Conservation (phyloP, 139 green algal genomes). For the Chlamydomonas schloesseri region DNA sequence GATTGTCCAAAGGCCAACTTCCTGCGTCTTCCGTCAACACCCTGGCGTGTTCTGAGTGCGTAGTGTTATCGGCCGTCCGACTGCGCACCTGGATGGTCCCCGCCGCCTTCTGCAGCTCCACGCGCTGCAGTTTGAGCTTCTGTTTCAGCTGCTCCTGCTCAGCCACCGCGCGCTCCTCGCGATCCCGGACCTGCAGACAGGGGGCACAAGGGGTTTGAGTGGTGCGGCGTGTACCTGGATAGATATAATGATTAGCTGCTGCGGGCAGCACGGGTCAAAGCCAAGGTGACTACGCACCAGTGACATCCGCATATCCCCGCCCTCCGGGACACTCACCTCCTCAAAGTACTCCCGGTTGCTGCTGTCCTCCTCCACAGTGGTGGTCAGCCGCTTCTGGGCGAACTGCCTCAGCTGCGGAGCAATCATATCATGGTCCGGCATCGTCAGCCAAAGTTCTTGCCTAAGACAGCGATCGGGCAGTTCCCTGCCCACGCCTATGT, state of each 20-base stretch:
- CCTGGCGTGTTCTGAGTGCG: too few species aligned
- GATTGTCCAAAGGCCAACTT: too few species aligned
- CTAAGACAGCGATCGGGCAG: too few species aligned
- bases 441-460: too few species aligned
- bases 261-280: too few species aligned
- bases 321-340: slow-evolving; percentile 30
- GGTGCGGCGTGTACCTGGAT: too few species aligned
- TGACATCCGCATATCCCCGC: too few species aligned
- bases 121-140: slow-evolving; percentile 66
- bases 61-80: too few species aligned
- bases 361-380: slow-evolving; percentile 65
- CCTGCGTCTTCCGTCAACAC: too few species aligned
- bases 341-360: slow-evolving; percentile 68
- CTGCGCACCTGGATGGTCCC: slow-evolving; percentile 26
- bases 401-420: slow-evolving; percentile 49
- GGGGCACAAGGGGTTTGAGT: too few species aligned
- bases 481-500: neutral
- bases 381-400: slow-evolving; percentile 62
- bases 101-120: slow-evolving; percentile 56
- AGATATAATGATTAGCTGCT: too few species aligned
- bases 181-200: slow-evolving; percentile 44
- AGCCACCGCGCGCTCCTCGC: slow-evolving; percentile 61
- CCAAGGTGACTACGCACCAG: too few species aligned
- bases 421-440: neutral
- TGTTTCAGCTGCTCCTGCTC: slow-evolving; percentile 67